A percentile compares a stretch with the other conserved stretches of the same genome.
Conservation (phyloP, 441 rosid species). For the Viola pubescens region DNA sequence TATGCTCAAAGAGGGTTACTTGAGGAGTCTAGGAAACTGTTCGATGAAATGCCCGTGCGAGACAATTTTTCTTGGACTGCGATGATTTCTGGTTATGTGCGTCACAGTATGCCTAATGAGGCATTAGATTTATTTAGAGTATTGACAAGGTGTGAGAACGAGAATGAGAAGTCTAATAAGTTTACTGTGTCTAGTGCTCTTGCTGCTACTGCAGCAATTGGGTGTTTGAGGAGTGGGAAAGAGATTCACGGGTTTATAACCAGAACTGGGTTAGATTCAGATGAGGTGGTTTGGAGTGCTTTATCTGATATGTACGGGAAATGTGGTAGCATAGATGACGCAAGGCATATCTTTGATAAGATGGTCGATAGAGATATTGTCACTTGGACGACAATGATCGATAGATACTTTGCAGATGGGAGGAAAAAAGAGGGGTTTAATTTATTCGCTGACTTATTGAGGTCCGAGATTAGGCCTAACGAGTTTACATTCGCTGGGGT, state of each 20-base stretch:
- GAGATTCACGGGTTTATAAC: conserved; percentile 35
- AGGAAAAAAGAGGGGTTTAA: conserved; percentile 29
- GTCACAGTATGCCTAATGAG: conserved; percentile 9
- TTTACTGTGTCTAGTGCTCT: conserved; percentile 14
- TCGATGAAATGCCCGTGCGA: conserved; percentile 27
- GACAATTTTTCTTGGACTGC: conserved; percentile 33
- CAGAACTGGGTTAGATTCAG: conserved; percentile 31
- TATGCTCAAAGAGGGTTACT: conserved; percentile 20
- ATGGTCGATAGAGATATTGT: conserved; percentile 37
- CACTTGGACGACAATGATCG: conserved; percentile 45
- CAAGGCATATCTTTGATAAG: conserved; percentile 28
- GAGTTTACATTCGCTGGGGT: conserved; percentile 32
- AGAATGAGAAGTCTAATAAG: conserved; percentile 6
- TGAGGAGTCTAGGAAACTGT: neutral
- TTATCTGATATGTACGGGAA: conserved; percentile 36
- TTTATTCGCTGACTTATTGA: conserved; percentile 29
- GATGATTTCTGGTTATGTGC: conserved; percentile 23
- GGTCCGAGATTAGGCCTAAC: conserved; percentile 31
- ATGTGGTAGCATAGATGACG: conserved; percentile 36
- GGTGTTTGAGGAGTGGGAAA: conserved; percentile 21
- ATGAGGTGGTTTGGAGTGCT: conserved; percentile 38
- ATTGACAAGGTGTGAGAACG: conserved; percentile 10
- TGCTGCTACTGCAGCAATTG: conserved; percentile 12
- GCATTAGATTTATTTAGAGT: conserved; percentile 10
- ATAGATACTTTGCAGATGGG: conserved; percentile 34